Evolutionary conservation across 768 basidiomycete species (phyloP), one percentile per base, ranked within the genome.

Genomic region (Rubroboletus satanas): DNA sequence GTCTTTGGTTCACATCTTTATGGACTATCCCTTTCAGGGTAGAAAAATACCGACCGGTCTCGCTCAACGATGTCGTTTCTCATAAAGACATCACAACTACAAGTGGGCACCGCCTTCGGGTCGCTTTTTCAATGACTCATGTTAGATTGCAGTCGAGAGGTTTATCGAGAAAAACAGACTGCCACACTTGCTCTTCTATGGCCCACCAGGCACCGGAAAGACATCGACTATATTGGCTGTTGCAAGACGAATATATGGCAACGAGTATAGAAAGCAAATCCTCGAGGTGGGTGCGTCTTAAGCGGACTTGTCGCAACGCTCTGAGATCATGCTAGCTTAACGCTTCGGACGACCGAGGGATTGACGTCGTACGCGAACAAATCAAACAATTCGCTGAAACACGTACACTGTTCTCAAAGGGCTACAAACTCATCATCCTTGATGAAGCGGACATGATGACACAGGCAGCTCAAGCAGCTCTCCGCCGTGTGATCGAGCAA

Each of bases 401-500:
- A 14, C 84, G 93, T 49, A 97, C 93, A 10, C 73, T 98, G 7
- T 88, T 85, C 67, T 84, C 93, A 12, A 94, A 94, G 65, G 93
- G 93, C 17, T 98, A 87, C 82, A 99, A 98, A 66, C 86, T 99
- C 68, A 96, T 99, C 71, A 86, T 99, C 57, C 83, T 99, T 33
- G 97, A 99, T 62, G 97, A 99, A 72, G 97, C 97, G n/a, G 97
- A 99, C 77, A 97, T 97, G 96, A 99, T 99, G 97, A 99, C 97
- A 0, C 88, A 93, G 59, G 88, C 91, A 52, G 97, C 97, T 1
- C 97, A 99, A 68, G 91, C 95, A 4, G 97, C 97, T 26, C 82
- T 99, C 31, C 89, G 97, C 29, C 88, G 97, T 64, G 89, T 98
- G 35, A 98, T 99, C 61, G 97, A 99, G 72, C 95, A 97, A 61